Evolutionary conservation across 192 early-diverging fungal species (phyloP), one percentile per base, ranked within the genome.

Genomic region (Dimargaris cristalligena): DNA sequence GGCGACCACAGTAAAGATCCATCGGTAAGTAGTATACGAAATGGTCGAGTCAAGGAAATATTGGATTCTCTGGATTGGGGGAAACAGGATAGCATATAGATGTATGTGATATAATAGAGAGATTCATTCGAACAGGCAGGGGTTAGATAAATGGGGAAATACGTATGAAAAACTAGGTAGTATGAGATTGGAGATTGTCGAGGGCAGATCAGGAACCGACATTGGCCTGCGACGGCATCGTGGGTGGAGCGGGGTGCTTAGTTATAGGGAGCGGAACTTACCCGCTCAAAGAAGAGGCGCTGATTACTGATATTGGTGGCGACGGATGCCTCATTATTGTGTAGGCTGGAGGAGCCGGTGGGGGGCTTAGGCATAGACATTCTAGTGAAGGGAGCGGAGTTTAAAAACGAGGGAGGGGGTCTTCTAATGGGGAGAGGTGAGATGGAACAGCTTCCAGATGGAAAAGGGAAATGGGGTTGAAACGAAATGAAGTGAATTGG

Each of bases 41-140:
- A 91, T 90, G 49, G 77, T 78, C 60, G 76, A 74, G 73, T 96
- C 93, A 60, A 96, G 70, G 30, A 87, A 66, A 16, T 4, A 22
- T 22, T 14, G 47, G 20, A 22, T 22, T n/a, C 47, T 48, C 47
- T 23, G 22, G 4, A 23, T n/a, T 13, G 47, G 4, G 47, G 20
- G 23, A 48, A 41, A 16, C 8, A 41, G 23, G 13, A 22, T 22
- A 4, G 47, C 4, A 4, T 4, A n/a, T 6, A 22, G 6, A 22
- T 6, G 6, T 23, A n/a, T 4, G 47, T 4, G 47, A 4, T 4
- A 48, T 23, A 4, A 48, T 4, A n/a, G 47, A 48, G 23, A 13
- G 4, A 48, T 9, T 14, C 9, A 48, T 4, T 6, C 13, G 9
- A 4, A 13, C 4, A n/a, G 22, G 47, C 47, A 4, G 23, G 23